Conservation (phyloP, 805 yeast genomes). For the Candida suzukii region DNA sequence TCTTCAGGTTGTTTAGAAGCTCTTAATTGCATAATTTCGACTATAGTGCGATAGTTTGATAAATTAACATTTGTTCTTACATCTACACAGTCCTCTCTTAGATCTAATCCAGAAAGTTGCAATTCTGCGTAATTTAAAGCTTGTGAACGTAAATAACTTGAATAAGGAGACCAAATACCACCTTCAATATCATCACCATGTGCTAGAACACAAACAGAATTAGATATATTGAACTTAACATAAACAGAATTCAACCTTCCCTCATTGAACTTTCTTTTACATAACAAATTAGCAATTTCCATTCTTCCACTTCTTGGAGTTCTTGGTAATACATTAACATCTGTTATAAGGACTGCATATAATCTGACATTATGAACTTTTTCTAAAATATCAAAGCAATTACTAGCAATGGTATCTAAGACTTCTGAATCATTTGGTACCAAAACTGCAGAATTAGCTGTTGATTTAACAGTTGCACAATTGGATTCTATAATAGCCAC, state of each 20-base stretch:
- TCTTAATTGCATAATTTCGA: constrained; percentile 75
- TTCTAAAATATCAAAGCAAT: constrained; percentile 37
- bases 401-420: constrained; percentile 43
- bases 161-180: constrained; percentile 78
- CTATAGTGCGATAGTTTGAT: constrained; percentile 61
- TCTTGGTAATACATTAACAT: constrained; percentile 77
- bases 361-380: constrained; percentile 68
- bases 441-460: background rate
- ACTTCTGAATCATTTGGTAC: constrained; percentile 23
- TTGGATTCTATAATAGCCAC: constrained; percentile 71
- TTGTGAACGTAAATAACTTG: constrained; percentile 57
- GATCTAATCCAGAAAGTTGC: constrained; percentile 79
- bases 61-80: constrained; percentile 69
- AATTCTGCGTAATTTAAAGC: constrained; percentile 57
- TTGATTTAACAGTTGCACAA: constrained; percentile 9
- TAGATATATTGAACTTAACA: constrained; percentile 68
- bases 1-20: constrained; percentile 70
- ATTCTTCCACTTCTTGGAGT: constrained; percentile 78
- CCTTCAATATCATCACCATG: constrained; percentile 72
- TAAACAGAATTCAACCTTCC: constrained; percentile 77
- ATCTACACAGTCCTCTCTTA: constrained; percentile 69
- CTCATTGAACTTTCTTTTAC: constrained; percentile 66
- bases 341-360: constrained; percentile 74
- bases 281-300: constrained; percentile 88
- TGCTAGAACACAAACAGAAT: constrained; percentile 58